Percentiles rank a stretch among this genome's conserved stretches.
phyloP scores from a whole-genome alignment of 2,329 filamentous ascomycete genomes.

The Fusarium incarnatum region DNA sequence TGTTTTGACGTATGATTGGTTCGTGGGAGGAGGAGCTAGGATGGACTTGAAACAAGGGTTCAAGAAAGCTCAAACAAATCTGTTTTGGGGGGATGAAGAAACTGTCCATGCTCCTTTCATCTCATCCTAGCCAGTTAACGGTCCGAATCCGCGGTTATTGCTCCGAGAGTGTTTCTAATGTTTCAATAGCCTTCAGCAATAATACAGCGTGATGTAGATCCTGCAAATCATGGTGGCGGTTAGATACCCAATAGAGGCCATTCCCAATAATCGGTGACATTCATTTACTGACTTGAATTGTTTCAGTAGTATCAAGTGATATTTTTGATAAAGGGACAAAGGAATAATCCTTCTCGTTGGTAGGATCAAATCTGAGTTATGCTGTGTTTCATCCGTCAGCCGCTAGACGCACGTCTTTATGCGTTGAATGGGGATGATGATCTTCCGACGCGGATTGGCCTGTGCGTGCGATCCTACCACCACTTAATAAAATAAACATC shows the following conservation, averaged over 20 bases:
- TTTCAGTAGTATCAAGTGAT: background rate
- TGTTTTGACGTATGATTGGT: conserved; percentile 16
- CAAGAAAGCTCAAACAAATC: background rate
- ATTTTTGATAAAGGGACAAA: background rate
- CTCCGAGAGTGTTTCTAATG: background rate
- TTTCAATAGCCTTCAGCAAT: background rate
- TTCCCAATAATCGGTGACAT: fast-evolving
- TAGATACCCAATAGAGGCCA: background rate
- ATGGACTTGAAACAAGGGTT: conserved; percentile 29
- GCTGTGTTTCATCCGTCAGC: conserved; percentile 18
- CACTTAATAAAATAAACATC: background rate
- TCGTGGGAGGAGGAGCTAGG: conserved; percentile 3
- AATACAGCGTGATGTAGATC: background rate
- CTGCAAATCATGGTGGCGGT: background rate
- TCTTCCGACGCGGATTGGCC: background rate
- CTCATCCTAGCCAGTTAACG: conserved; percentile 23
- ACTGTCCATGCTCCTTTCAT: conserved; percentile 37
- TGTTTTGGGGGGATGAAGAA: conserved; percentile 4
- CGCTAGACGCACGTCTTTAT: conserved; percentile 29
- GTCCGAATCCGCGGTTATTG: conserved; percentile 11
- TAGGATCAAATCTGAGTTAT: conserved; percentile 21
- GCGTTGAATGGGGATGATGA: background rate
- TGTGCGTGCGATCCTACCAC: conserved; percentile 8
- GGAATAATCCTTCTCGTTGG: background rate
- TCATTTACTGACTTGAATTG: background rate